Base-by-base conservation (phyloP, 495 filamentous ascomycete genomes). In the Xylaria telfairii region DNA sequence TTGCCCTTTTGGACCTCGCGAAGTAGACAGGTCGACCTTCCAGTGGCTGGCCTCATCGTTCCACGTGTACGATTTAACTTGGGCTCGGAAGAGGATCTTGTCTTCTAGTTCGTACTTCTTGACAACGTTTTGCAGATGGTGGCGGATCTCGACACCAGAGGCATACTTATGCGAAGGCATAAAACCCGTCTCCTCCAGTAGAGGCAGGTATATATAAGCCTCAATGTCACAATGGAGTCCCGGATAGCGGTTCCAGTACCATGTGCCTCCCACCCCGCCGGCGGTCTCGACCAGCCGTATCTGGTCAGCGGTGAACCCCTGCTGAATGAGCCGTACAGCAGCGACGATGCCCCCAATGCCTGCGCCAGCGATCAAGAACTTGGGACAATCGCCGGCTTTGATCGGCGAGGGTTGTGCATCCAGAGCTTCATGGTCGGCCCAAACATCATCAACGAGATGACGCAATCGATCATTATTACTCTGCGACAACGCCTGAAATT, bases 161-260 rank as follows among this genome's bases (percentile, higher is more conserved):
- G 79, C 71, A 66, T 86, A 88, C 57, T 80, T 82, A 19, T 81
- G 77, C 28, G 74, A 81, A 0, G 88, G 88, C 64, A 88, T 78
- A 70, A 87, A 90, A 0, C 84, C 87, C 4, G 83, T 90, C 74
- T 90, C 88, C 49, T 90, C 88, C n/a, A 90, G 77, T 15, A 88
- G 73, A 0, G 89, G 88, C 77, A 91, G 70, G 69, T 88, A 88
- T 7, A 76, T 65, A 67, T 86, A 87, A 49, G 80, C 76, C 75
- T 88, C 86, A 53, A 86, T 71, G 56, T 88, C 86, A 73, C 86
- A 87, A 54, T 79, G 79, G 9, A 86, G 68, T 0, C 86, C 86
- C 0, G 86, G 86, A 62, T 86, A 88, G 12, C 85, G 78, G 69
- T 88, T 87, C 85, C 85, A 88, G 65, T 83, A 88, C 86, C 86